Evolutionary conservation across 192 early-diverging fungal species (phyloP).

Genomic region (Gamsiella multidivaricata): DNA sequence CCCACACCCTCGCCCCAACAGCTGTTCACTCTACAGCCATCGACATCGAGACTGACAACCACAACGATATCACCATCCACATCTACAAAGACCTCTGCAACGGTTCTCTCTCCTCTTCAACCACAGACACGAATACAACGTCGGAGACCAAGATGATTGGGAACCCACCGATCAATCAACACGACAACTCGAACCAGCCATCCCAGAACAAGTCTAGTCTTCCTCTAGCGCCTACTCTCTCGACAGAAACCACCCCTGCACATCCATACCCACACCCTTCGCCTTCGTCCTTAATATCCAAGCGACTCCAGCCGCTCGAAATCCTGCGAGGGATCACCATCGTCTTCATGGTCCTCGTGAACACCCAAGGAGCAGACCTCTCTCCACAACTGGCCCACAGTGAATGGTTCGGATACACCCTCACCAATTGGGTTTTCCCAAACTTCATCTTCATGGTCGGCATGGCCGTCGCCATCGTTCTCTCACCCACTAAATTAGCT

Average conservation of each 20-base stretch:
- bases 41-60: too few species aligned
- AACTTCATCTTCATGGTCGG: constrained; percentile 67
- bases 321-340: constrained; percentile 59
- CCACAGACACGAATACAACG: constrained; percentile 19
- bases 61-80: too few species aligned
- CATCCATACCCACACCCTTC: not conserved
- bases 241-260: not conserved
- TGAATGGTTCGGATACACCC: constrained; percentile 59
- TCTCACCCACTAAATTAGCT: constrained; percentile 11
- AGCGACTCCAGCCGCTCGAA: constrained; percentile 58
- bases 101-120: too few species aligned
- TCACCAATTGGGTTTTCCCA: constrained; percentile 66
- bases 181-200: too few species aligned
- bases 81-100: too few species aligned
- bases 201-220: not conserved
- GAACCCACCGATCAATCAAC: constrained; percentile 18
- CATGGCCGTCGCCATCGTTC: constrained; percentile 43
- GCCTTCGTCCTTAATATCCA: not conserved
- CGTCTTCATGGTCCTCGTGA: constrained; percentile 63
- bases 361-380: constrained; percentile 56
- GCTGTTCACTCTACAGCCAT: too few species aligned
- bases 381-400: constrained; percentile 51
- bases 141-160: constrained; percentile 17
- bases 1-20: too few species aligned
- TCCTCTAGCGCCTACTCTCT: too few species aligned